Base-by-base conservation (phyloP, 345 rosid genomes). In the Anastatica hierochuntica region DNA sequence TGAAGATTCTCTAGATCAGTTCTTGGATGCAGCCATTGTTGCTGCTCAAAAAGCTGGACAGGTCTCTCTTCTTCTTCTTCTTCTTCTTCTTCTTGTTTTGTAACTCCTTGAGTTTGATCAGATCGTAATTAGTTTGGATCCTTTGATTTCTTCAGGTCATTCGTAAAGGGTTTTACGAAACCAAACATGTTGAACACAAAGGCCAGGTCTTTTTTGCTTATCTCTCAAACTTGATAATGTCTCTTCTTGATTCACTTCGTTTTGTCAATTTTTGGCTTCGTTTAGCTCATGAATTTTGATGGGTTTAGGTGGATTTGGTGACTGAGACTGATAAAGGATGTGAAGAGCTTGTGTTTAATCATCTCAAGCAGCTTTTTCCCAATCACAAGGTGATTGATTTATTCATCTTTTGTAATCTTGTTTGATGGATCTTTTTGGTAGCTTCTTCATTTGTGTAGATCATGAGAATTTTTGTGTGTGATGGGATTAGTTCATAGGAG, bases 321-420 rank as follows among this genome's bases (percentile, higher is more conserved):
- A 92, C 98, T 0, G 98, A 88, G 71, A 92, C 98, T 64, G 98
- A 88, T 56, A 92, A 92, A 75, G 75, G 90, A 42, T 92, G 98
- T 67, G 98, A 92, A 72, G 90, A 85, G 37, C 82, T 88, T 37
- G 78, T 92, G 43, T 88, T 92, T 77, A 83, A 79, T 63, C 78
- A 74, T 66, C 86, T 92, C 57, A 79, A 79, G 67, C 59, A 73
- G 53, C 79, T 56, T 2, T 80, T 65, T 31, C 97, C 98, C 10
- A 34, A 43, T 17, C 95, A 92, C 73, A 79, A 85, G 88, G 98
- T 92, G 17, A 40, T 19, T 15, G 5, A 8, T 26, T 31, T 9
- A 0, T 31, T 34, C 39, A 44, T 34, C 21, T 38, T 20, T 58
- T 29, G 33, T 4, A 6, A 6, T 29, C 10, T 8, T 29, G 27